Percentiles rank a stretch among this genome's conserved stretches.
Evolutionary conservation across 768 basidiomycete species (phyloP).

Genomic region (Tulasnella sp.): DNA sequence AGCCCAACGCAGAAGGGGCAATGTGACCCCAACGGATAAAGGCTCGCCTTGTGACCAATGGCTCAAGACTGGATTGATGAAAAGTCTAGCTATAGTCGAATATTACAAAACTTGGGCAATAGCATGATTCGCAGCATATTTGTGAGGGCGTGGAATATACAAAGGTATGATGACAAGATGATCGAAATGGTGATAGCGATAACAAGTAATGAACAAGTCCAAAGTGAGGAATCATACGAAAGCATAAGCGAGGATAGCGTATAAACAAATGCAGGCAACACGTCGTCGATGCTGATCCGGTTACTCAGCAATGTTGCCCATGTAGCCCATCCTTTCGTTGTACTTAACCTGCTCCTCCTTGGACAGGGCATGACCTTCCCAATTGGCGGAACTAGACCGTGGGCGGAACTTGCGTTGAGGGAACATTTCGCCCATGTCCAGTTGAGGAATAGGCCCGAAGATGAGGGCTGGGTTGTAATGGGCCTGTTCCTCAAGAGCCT

Average conservation of each 20-base stretch:
- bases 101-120: neutral
- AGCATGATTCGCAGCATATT: neutral
- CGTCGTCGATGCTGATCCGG: neutral
- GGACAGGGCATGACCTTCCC: conserved; percentile 54
- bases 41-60: neutral
- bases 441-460: conserved; percentile 81
- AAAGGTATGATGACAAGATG: neutral
- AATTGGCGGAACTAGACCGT: conserved; percentile 91
- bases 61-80: neutral
- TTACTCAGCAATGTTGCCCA: neutral
- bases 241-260: conserved; percentile 1
- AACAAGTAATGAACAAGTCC: neutral
- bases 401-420: conserved; percentile 74
- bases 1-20: neutral
- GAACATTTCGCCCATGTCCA: conserved; percentile 94
- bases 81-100: neutral
- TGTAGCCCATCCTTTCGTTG: conserved; percentile 10
- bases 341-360: conserved; percentile 2
- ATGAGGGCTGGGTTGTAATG: conserved; percentile 89
- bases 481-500: conserved; percentile 76
- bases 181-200: neutral
- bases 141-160: neutral
- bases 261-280: neutral
- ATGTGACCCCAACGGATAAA: neutral
- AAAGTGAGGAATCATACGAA: neutral